These are phyloP conservation scores for Umbelopsis sp. DNA, from an alignment of 371 early-diverging fungal species.

Conservation along the genomic window DNA sequence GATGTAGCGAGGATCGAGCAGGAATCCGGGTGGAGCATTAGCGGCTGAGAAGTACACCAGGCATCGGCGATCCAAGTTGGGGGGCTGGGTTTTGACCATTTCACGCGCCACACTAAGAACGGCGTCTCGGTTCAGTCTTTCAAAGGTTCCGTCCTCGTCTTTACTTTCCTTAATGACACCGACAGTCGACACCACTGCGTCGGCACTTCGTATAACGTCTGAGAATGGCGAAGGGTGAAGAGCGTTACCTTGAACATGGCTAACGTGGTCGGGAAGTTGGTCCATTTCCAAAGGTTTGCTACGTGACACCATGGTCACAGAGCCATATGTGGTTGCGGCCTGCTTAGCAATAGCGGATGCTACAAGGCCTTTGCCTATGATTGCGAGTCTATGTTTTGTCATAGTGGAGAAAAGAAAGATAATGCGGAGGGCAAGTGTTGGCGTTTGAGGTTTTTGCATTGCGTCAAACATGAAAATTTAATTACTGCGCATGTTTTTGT, in stretches of 20 bases:
- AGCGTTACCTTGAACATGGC: slow-evolving; percentile 29
- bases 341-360: slow-evolving; percentile 7
- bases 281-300: slow-evolving; percentile 5
- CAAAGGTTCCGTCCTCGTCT: slow-evolving; percentile 29
- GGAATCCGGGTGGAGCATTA: slow-evolving; percentile 27
- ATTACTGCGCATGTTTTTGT: no score
- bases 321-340: neutral
- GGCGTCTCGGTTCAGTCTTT: slow-evolving; percentile 32
- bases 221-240: slow-evolving; percentile 22
- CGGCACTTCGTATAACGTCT: slow-evolving; percentile 22
- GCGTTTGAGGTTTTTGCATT: neutral
- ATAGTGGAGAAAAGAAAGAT: neutral
- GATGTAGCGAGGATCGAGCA: slow-evolving; percentile 31
- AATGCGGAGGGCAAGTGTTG: neutral
- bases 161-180: slow-evolving; percentile 30
- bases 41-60: slow-evolving; percentile 35
- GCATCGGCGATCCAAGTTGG: slow-evolving; percentile 26
- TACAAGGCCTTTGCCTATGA: slow-evolving; percentile 9
- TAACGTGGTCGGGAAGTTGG: slow-evolving; percentile 4
- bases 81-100: slow-evolving; percentile 21
- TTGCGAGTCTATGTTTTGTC: neutral
- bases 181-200: slow-evolving; percentile 32
- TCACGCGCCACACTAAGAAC: slow-evolving; percentile 29
- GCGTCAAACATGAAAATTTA: neutral
- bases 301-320: slow-evolving; percentile 11